Conservation (phyloP, 495 filamentous ascomycete genomes). For the Xylaria curta region DNA sequence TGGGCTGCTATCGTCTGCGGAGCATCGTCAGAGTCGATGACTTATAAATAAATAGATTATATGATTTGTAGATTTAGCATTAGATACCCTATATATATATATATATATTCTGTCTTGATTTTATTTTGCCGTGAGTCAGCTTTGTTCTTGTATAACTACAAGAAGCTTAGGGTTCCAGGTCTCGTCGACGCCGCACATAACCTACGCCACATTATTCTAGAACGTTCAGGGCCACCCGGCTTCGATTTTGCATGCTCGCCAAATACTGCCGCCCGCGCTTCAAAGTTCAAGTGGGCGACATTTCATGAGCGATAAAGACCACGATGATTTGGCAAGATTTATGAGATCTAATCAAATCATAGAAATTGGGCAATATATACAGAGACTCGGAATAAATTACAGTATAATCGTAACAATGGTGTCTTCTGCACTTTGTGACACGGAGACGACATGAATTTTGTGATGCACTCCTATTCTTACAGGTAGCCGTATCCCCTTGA, state of each 20-base stretch:
- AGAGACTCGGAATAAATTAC: neutral
- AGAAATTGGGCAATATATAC: neutral
- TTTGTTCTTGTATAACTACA: too few species aligned
- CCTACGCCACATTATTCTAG: neutral
- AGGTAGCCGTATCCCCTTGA: neutral
- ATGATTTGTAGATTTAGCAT: conserved; percentile 21
- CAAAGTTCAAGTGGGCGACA: too few species aligned
- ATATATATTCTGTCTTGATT: neutral
- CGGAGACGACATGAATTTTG: neutral
- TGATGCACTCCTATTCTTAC: neutral
- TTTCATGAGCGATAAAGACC: too few species aligned
- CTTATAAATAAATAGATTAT: neutral
- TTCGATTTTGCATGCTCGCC: neutral
- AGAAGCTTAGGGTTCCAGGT: too few species aligned
- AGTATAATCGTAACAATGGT: neutral
- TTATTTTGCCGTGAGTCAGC: neutral
- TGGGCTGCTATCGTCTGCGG: neutral
- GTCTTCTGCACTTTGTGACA: neutral
- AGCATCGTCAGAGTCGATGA: neutral
- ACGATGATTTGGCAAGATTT: neutral
- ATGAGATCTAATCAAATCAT: neutral
- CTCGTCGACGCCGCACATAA: neutral
- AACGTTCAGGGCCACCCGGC: neutral
- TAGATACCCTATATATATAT: conserved; percentile 17
- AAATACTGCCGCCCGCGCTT: too few species aligned